Conservation (phyloP, 2,329 filamentous ascomycete genomes). For the Aspergillus texensis region DNA sequence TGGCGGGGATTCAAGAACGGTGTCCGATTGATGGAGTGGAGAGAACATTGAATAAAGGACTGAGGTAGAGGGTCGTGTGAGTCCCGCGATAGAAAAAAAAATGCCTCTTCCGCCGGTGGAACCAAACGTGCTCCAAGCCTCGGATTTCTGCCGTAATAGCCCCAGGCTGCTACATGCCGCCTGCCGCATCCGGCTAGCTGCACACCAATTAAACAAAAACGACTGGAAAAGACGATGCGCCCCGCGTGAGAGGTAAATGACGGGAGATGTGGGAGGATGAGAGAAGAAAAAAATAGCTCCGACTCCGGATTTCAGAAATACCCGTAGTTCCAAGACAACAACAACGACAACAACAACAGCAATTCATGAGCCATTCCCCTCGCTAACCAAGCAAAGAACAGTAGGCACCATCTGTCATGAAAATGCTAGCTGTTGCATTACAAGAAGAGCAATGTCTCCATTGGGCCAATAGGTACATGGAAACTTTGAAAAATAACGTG, state of each 20-base stretch:
- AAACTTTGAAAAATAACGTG: slow-evolving; percentile 4
- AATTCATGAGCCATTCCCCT: slow-evolving; percentile 13
- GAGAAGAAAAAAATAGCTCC: slow-evolving; percentile 1
- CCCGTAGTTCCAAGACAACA: not conserved
- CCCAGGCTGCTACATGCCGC: slow-evolving; percentile 27
- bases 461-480: slow-evolving; percentile 36
- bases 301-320: not conserved
- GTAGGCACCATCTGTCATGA: slow-evolving; percentile 20
- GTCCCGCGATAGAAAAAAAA: slow-evolving; percentile 39
- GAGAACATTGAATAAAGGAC: slow-evolving; percentile 25
- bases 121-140: slow-evolving; percentile 28
- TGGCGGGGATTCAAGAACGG: slow-evolving; percentile 30
- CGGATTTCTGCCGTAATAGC: slow-evolving; percentile 26
- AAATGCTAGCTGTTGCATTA: slow-evolving; percentile 27
- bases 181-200: slow-evolving; percentile 26
- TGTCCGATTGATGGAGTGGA: slow-evolving; percentile 24
- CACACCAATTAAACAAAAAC: slow-evolving; percentile 23
- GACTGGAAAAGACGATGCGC: not conserved
- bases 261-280: not conserved
- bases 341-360: slow-evolving; percentile 3
- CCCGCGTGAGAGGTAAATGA: slow-evolving; percentile 5
- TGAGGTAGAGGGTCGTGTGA: slow-evolving; percentile 35
- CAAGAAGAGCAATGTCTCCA: slow-evolving; percentile 28
- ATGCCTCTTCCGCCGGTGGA: slow-evolving; percentile 39
- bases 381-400: slow-evolving; percentile 11